These are phyloP conservation scores for Chondrus crispus DNA, from an alignment of 23 red algal genomes.

Conservation along the genomic window DNA sequence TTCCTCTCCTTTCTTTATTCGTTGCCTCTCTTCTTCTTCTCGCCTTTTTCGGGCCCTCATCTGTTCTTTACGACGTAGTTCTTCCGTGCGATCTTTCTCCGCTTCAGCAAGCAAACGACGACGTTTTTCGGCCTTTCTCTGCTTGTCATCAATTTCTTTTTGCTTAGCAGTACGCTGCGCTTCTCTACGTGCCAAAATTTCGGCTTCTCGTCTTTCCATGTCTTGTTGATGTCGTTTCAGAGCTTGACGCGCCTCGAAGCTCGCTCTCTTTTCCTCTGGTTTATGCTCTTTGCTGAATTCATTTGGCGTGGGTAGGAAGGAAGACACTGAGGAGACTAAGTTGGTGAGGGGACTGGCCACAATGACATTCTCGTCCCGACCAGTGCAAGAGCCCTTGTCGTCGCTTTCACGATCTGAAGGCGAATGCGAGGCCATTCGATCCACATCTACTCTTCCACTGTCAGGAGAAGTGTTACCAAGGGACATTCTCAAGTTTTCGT, in stretches of 20 bases:
- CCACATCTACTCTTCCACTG: no score
- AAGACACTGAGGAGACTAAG: not conserved
- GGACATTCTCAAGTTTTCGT: no score
- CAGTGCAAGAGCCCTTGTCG: no score
- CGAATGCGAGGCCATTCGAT: no score
- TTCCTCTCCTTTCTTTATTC: conserved; percentile 40
- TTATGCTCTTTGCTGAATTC: not conserved
- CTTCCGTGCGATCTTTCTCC: conserved; percentile 35
- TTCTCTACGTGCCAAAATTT: conserved; percentile 28
- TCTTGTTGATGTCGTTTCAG: conserved; percentile 38
- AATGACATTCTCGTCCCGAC: no score
- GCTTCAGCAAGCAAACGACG: not conserved
- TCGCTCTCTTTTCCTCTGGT: not conserved
- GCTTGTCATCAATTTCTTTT: conserved; percentile 52
- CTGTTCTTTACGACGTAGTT: conserved; percentile 14
- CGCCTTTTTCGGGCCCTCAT: not conserved
- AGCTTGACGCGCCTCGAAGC: not conserved
- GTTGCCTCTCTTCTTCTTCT: conserved; percentile 33
- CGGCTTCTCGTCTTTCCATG: conserved; percentile 42
- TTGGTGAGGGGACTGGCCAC: not conserved
- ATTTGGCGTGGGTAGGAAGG: not conserved
- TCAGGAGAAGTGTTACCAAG: no score
- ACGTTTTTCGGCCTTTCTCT: conserved; percentile 18
- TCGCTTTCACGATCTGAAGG: no score
- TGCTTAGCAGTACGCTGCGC: conserved; percentile 8